Evolutionary conservation across 495 filamentous ascomycete species (phyloP).

Genomic region (Lasiosphaeria hispida): DNA sequence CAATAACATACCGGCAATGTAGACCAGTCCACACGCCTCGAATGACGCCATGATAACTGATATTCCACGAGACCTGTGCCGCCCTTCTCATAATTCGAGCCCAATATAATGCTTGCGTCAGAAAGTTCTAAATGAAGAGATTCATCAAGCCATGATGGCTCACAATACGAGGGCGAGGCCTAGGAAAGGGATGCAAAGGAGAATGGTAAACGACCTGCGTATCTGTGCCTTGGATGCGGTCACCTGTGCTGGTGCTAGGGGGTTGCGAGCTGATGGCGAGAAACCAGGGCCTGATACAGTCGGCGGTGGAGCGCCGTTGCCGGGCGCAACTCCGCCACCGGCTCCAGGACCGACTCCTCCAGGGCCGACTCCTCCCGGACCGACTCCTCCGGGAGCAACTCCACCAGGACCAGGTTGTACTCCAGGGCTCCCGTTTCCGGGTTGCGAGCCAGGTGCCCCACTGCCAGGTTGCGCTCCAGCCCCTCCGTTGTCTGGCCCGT

Average conservation of each 20-base stretch:
- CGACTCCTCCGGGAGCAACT: not conserved
- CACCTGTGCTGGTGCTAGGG: constrained; percentile 19
- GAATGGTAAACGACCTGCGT: constrained; percentile 9
- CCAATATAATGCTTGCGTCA: constrained; percentile 4
- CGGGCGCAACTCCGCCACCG: constrained; percentile 12
- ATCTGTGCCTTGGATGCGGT: constrained; percentile 16
- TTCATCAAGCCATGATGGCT: not conserved
- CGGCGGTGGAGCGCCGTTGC: constrained; percentile 9
- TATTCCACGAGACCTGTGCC: constrained; percentile 9
- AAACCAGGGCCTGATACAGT: constrained; percentile 7
- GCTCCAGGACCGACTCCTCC: not conserved
- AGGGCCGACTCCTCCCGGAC: too few species aligned
- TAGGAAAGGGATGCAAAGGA: constrained; percentile 13
- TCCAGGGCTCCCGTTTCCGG: constrained; percentile 1
- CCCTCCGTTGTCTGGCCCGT: constrained; percentile 7
- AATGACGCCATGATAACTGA: constrained; percentile 16
- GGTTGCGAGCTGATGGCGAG: constrained; percentile 12
- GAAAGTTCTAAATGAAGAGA: constrained; percentile 5
- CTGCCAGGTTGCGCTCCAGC: constrained; percentile 9
- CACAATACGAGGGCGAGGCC: constrained; percentile 8
- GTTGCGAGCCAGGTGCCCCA: constrained; percentile 5
- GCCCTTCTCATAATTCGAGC: constrained; percentile 2
- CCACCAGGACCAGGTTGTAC: not conserved
- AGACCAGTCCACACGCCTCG: constrained; percentile 1
- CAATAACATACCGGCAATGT: constrained; percentile 14